Evolutionary conservation across 1,284 basidiomycete species (phyloP).

Genomic region (Sphaerobolus stellatus): DNA sequence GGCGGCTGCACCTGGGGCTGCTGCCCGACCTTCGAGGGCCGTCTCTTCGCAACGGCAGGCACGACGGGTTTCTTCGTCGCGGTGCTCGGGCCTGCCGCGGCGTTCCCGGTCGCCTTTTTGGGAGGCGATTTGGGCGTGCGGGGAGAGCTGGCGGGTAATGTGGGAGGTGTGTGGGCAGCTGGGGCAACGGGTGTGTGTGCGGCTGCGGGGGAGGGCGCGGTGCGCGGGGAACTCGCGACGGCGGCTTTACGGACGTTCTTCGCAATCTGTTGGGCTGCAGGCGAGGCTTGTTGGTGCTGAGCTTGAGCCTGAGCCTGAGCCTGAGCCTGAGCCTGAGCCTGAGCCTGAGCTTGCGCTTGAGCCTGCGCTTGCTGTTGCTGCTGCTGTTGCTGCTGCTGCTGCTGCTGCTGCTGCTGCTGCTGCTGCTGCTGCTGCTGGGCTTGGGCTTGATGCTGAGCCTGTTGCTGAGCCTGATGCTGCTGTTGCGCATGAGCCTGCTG

Average conservation of each 20-base stretch:
- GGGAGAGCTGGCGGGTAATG: slow-evolving; percentile 7
- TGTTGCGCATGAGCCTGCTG: neutral
- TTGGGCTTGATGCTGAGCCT: neutral
- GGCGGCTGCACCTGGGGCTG: neutral
- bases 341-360: neutral
- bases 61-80: too few relatives aligned
- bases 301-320: neutral
- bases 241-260: slow-evolving; percentile 1
- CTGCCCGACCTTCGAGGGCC: slow-evolving; percentile 5
- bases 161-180: slow-evolving; percentile 8
- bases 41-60: neutral
- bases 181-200: slow-evolving; percentile 2
- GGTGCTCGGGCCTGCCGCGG: neutral
- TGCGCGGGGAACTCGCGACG: neutral
- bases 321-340: neutral
- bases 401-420: neutral
- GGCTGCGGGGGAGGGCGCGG: slow-evolving; percentile 12
- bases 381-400: neutral
- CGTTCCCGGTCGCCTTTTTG: slow-evolving; percentile 1
- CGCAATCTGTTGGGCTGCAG: neutral
- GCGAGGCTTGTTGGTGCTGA: neutral
- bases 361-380: neutral
- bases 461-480: neutral
- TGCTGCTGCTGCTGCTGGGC: neutral
- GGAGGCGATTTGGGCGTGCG: slow-evolving; percentile 14